These are phyloP conservation scores for Raphanus sativus DNA, from an alignment of 345 rosid species.

Conservation along the genomic window DNA sequence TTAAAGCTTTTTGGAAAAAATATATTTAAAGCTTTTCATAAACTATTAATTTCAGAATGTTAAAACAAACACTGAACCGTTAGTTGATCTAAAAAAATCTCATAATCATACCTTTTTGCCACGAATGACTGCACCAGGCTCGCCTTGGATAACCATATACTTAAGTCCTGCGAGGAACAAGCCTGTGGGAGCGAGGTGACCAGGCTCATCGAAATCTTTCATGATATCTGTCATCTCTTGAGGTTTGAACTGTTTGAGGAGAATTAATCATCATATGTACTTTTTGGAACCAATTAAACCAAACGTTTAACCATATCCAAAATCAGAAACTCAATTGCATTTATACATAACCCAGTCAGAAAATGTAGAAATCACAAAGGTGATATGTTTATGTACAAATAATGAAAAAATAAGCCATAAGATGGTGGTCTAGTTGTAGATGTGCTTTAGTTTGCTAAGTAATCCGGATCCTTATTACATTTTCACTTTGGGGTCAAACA, in stretches of 20 bases:
- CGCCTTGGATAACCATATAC: conserved; percentile 50
- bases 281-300: neutral
- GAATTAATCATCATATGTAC: neutral
- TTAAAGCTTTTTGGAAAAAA: neutral
- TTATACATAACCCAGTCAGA: neutral
- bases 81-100: neutral
- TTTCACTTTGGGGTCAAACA: too few relatives aligned
- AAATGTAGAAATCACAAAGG: neutral
- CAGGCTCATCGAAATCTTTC: conserved; percentile 70
- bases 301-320: conserved; percentile 1
- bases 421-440: too few relatives aligned
- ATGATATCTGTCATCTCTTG: conserved; percentile 53
- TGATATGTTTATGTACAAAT: neutral
- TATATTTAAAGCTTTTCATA: neutral
- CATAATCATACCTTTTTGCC: conserved; percentile 57
- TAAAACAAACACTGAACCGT: neutral
- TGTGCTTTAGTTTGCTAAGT: too few relatives aligned
- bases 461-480: too few relatives aligned
- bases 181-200: conserved; percentile 70
- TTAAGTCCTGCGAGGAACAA: conserved; percentile 54
- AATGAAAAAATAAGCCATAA: too few relatives aligned
- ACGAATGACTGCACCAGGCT: conserved; percentile 69
- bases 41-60: neutral
- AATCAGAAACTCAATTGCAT: neutral
- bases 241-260: conserved; percentile 48